Evolutionary conservation across 805 yeast genomes (phyloP).

Genomic region (Candida boidinii): DNA sequence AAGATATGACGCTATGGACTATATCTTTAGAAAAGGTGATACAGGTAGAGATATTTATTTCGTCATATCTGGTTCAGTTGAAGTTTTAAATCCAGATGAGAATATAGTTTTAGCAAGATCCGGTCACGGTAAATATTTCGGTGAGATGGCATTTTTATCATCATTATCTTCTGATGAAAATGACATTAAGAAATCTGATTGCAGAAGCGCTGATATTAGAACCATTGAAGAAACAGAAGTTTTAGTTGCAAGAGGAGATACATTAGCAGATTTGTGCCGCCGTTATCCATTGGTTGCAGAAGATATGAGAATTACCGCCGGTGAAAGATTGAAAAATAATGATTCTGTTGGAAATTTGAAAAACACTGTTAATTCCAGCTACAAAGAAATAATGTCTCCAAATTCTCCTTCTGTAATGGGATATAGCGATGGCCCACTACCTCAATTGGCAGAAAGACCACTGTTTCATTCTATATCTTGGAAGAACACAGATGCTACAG

Average conservation of each 20-base stretch:
- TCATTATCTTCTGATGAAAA: slow-evolving; percentile 26
- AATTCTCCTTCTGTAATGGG: slow-evolving; percentile 10
- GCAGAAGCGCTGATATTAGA: slow-evolving; percentile 57
- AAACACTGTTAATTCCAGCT: slow-evolving; percentile 12
- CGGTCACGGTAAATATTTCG: slow-evolving; percentile 59
- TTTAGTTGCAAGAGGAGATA: slow-evolving; percentile 48
- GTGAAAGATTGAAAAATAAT: slow-evolving; percentile 31
- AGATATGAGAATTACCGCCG: slow-evolving; percentile 55
- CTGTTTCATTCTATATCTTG: background rate
- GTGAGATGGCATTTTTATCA: slow-evolving; percentile 65
- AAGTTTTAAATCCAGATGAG: slow-evolving; percentile 38
- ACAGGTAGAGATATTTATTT: slow-evolving; percentile 58
- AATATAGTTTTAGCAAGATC: slow-evolving; percentile 45
- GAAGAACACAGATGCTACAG: too few species aligned
- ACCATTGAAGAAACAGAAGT: slow-evolving; percentile 53
- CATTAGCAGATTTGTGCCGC: slow-evolving; percentile 43
- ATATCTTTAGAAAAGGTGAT: slow-evolving; percentile 52
- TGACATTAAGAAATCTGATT: slow-evolving; percentile 13
- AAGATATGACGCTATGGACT: slow-evolving; percentile 46
- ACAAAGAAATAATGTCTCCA: slow-evolving; percentile 12
- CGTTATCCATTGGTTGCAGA: slow-evolving; percentile 50
- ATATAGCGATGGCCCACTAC: background rate
- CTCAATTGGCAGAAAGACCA: too few species aligned
- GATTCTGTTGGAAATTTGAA: slow-evolving; percentile 18
- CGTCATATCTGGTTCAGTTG: slow-evolving; percentile 62